Evolutionary conservation across 495 filamentous ascomycete genomes (phyloP), one percentile per base, ranked within the genome.

Genomic region (Thermothielavioides terrestris): DNA sequence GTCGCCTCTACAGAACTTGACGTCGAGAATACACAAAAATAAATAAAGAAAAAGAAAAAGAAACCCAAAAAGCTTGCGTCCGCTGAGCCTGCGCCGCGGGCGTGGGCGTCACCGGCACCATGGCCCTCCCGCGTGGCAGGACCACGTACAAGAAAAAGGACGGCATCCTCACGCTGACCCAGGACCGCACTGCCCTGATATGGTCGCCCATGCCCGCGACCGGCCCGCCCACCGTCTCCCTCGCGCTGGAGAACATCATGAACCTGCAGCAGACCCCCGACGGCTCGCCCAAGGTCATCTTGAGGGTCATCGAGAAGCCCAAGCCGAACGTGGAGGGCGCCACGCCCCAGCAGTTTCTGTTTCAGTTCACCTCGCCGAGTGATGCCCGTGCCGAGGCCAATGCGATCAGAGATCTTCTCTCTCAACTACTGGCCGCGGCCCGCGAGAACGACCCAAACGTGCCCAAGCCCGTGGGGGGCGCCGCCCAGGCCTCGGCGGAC

Each of bases 141-240:
- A 84, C 88, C 49, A 75, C 81, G 45, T 96, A 91, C 77, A 97
- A 95, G 72, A 98, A 98, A 76, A 89, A 91, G 71, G 89, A 96
- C 74, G 92, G 92, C 63, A 80, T 77, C 57, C 74, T 98, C 61
- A 77, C 77, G 39, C 70, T 95, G 42, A 76, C 84, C 23, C 70
- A 74, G 28, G 85, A 91, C 69, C 72, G 76, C 49, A 75, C 75
- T 53, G 80, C 78, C 30, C 75, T 98, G 37, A 82, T 79, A 61
- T 98, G 90, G 90, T 86, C 79, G 5, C 85, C 89, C 1, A 70
- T 77, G 15, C 67, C 73, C 3, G 68, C 75, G 14, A 73, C 70
- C 3, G 73, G 74, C 3, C 68, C 77, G 46, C 73, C 82, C 15
- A 55, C 76, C 17, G 65, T 96, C 30, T 83, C 78, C 3, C 78